Base-by-base conservation (phyloP, 2,329 filamentous ascomycete species). In the Penicillium sp. region DNA sequence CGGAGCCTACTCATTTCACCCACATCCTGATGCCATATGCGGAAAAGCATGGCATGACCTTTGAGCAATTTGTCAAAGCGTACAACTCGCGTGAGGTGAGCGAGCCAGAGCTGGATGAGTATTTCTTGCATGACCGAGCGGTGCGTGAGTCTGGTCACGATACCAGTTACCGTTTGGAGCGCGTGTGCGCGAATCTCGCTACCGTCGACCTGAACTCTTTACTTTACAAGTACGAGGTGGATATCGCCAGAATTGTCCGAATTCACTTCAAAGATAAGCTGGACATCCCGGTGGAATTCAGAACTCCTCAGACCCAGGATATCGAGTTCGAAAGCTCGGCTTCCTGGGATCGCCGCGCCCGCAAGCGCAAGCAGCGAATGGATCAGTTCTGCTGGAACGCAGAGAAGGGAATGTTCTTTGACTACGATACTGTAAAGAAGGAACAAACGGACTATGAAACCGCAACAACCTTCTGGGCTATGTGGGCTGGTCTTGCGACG, bases 101-200 rank as follows among this genome's bases (percentile, higher is more conserved):
- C 47, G 93, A 98, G 77, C 92, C 93, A 0, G 91, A 96, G 61
- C 82, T 99, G 14, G 95, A 99, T 69, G 87, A 93, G 47, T 99
- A 98, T 77, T 98, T 98, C 78, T 79, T 96, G 71, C 95, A 99
- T 73, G 95, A 99, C 72, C 90, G 95, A 58, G 93, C 93, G 2
- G 93, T 98, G 33, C 89, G 95, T 64, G 95, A 99, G 76, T 97
- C 93, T 19, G 95, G 95, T 13, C 95, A 99, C 74, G 95, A 99
- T 72, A 99, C 95, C 2, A 90, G 90, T 16, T 98, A 98, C 76
- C 90, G 95, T 19, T 82, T 99, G 21, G 95, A 98, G 76, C 88
- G 87, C 47, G 84, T 96, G 24, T 93, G 90, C 67, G 95, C 91
- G 11, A 87, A 97, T 71, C 81, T 98, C 26, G 95, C 93, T 11